Conservation (phyloP, 176 grass and related monocot genomes). For the Oryza meyeriana region DNA sequence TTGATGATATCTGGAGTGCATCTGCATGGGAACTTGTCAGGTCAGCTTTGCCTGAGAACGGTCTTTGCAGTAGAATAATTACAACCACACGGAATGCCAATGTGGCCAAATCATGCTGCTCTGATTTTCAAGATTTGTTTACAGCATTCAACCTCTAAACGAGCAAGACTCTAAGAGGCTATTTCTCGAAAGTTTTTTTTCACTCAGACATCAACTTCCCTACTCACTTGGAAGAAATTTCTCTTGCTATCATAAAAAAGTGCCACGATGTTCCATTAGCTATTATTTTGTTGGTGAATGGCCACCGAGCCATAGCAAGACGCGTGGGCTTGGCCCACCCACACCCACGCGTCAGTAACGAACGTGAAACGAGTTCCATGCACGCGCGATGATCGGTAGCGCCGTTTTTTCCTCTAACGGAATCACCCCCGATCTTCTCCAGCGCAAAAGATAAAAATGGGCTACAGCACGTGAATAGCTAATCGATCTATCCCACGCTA, state of each 20-base stretch:
- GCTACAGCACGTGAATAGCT: no score
- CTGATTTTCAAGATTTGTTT: background rate
- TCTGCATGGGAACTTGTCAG: background rate
- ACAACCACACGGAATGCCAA: background rate
- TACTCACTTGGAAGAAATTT: background rate
- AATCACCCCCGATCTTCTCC: no score
- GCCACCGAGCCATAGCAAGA: no score
- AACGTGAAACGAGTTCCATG: no score
- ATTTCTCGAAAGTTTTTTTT: constrained; percentile 5
- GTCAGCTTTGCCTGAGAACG: no score
- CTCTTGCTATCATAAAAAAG: background rate
- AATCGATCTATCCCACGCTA: no score
- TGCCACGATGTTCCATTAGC: constrained; percentile 20
- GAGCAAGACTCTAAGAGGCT: background rate
- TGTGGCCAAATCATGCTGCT: background rate
- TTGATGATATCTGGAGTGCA: constrained; percentile 27
- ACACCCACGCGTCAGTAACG: no score
- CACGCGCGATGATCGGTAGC: no score
- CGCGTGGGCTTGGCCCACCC: no score
- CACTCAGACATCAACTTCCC: background rate
- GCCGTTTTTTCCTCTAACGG: no score
- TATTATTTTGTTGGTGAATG: no score
- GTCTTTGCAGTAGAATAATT: constrained; percentile 4
- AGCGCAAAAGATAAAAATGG: no score
- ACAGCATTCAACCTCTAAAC: background rate